Conservation (phyloP, 78 protist species). For the Tieghemostelium lacteum region DNA sequence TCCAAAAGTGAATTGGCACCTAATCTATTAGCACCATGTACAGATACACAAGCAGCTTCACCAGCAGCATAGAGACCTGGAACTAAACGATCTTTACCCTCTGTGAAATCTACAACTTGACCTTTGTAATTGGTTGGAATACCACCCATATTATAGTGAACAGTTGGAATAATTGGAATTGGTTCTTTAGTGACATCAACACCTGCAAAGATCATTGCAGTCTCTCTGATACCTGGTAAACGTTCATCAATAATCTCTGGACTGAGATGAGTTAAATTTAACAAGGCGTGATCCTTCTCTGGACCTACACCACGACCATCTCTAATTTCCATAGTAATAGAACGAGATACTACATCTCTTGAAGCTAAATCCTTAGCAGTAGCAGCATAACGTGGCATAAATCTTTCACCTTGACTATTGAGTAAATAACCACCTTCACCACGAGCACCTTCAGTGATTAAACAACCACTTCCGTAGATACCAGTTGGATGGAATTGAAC, state of each 20-base stretch:
- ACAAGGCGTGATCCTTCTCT: conserved; percentile 96
- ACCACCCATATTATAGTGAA: conserved; percentile 99
- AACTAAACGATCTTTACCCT: conserved; percentile 80
- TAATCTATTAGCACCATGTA: conserved; percentile 99
- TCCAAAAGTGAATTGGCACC: conserved; percentile 99
- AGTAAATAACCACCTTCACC: conserved; percentile 99
- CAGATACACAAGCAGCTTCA: conserved; percentile 97
- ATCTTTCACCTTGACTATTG: conserved; percentile 98
- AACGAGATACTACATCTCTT: conserved; percentile 99
- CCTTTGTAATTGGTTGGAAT: conserved; percentile 97
- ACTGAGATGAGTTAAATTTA: conserved; percentile 96
- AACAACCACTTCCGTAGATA: conserved; percentile 98
- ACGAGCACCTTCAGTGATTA: conserved; percentile 99
- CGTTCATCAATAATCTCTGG: conserved; percentile 91
- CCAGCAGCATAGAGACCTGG: conserved; percentile 98
- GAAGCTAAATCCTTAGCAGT: conserved; percentile 99
- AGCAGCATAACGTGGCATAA: conserved; percentile 99
- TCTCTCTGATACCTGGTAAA: conserved; percentile 98
- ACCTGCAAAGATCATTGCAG: conserved; percentile 99
- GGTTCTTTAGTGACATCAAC: conserved; percentile 99
- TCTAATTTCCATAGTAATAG: conserved; percentile 96
- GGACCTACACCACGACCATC: conserved; percentile 90
- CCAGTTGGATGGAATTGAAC: conserved; percentile 99
- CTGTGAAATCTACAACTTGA: conserved; percentile 83
- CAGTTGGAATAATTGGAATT: conserved; percentile 99